Conservation (phyloP, 805 yeast genomes). For the Ogataea trehaloabstinens region DNA sequence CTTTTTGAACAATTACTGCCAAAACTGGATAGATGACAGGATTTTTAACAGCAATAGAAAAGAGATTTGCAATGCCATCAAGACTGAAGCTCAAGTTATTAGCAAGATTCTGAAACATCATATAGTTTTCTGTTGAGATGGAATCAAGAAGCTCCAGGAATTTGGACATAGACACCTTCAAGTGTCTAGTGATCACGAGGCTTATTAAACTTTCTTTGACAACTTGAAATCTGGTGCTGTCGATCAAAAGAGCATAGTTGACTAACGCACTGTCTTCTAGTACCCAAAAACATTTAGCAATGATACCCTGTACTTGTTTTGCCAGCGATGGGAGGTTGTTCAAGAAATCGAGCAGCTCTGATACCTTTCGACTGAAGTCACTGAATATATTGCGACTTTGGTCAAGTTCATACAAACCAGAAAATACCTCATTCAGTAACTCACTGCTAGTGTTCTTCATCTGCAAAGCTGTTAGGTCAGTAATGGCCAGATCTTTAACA, state of each 20-base stretch:
- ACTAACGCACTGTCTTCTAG: conserved; percentile 10
- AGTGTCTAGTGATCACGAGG: conserved; percentile 1
- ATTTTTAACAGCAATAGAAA: neutral
- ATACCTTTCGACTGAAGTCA: conserved; percentile 1
- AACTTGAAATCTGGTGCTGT: neutral
- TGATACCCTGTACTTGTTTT: conserved; percentile 1
- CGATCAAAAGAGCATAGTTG: conserved; percentile 2
- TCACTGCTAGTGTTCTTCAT: conserved; percentile 20
- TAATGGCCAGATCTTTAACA: conserved; percentile 1
- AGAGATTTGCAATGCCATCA: neutral
- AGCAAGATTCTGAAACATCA: conserved; percentile 1
- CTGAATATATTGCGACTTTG: neutral
- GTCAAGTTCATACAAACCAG: conserved; percentile 10
- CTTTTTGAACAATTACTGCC: neutral
- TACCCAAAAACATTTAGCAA: conserved; percentile 22
- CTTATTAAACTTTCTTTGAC: conserved; percentile 4
- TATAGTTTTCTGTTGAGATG: neutral
- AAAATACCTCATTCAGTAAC: conserved; percentile 29
- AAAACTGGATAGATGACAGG: conserved; percentile 1
- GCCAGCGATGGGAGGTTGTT: neutral
- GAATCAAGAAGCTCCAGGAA: conserved; percentile 3
- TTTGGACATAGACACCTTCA: conserved; percentile 1
- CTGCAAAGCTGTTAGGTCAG: neutral
- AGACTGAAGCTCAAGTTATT: neutral
- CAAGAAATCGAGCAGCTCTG: neutral